Evolutionary conservation across 371 early-diverging fungal species (phyloP), one percentile per base, ranked within the genome.

Genomic region (Mortierella polycephala): DNA sequence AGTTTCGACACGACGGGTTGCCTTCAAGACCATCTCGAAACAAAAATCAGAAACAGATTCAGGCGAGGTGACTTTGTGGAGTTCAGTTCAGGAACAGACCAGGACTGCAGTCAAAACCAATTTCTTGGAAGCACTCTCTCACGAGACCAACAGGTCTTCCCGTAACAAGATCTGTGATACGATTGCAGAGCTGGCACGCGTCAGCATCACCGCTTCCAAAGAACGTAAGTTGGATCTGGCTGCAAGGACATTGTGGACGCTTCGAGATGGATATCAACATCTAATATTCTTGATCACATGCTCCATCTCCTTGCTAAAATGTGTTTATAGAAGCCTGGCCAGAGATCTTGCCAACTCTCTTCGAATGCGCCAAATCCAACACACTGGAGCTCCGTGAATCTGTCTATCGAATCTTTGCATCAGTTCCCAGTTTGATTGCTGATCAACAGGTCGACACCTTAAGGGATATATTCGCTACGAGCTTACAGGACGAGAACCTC

Each of bases 141-240:
- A 84, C 39, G 98, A 96, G 75, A 75, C 85, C 18, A 92, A 90
- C 57, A 75, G 81, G 59, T 76, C 85, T 14, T 92, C 94, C 21
- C 88, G 96, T 40, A 91, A 94, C 79, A 97, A 97, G 83, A 82
- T 97, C 37, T 91, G 94, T 69, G 98, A 98, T 83, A 91, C 96
- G 30, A 91, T 96, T 68, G 83, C 96, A 16, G 97, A 98, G 69
- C 81, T 98, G 18, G 90, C 91, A 57, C 90, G 90, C 86, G 70
- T 47, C 69, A 53, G 55, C 49, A 86, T 86, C 74, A 62, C 90
- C 42, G 60, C 64, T 89, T 71, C 62, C 51, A 7, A 11, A 13
- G 6, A 51, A 7, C 18, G 18, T 51, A 20, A 51, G 20, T 51
- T 46, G 46, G 13, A 16, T 5, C 46, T 46, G 46, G 16, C 46